Conservation (phyloP, 495 filamentous ascomycete species). For the Baudoinia panamericana region DNA sequence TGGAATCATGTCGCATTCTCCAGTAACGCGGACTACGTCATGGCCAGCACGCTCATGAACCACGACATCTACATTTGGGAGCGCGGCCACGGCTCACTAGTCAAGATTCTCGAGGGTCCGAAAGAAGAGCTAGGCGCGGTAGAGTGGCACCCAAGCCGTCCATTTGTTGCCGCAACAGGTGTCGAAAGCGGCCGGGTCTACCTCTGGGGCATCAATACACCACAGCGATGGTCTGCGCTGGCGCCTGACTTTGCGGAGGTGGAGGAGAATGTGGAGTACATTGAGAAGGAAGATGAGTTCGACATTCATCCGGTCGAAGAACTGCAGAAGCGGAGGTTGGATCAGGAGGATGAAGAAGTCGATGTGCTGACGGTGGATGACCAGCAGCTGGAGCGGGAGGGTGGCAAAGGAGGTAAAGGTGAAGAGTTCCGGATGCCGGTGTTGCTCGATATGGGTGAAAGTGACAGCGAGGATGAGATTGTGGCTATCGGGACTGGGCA, state of each 20-base stretch:
- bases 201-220: constrained; percentile 82
- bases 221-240: constrained; percentile 91
- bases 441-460: constrained; percentile 63
- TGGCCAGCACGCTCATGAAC: constrained; percentile 89
- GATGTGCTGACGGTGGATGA: constrained; percentile 71
- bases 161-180: constrained; percentile 77
- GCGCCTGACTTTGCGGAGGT: constrained; percentile 96
- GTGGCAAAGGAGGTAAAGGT: constrained; percentile 33
- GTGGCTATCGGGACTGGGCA: constrained; percentile 73
- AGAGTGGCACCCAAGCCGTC: constrained; percentile 90
- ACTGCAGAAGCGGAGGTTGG: constrained; percentile 76
- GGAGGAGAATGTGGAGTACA: constrained; percentile 94
- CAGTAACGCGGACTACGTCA: constrained; percentile 73
- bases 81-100: constrained; percentile 77
- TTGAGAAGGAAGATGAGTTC: constrained; percentile 92
- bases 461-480: constrained; percentile 76
- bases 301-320: constrained; percentile 94
- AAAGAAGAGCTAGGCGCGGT: constrained; percentile 89
- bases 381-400: constrained; percentile 39
- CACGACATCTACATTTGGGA: constrained; percentile 99
- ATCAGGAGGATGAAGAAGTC: constrained; percentile 77
- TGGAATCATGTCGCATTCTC: constrained; percentile 97
- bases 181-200: constrained; percentile 80
- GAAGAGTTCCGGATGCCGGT: constrained; percentile 74
- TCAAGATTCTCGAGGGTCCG: constrained; percentile 82